Base-by-base conservation (phyloP, 192 early-diverging fungal species). In the Phycomyces blakesleeanus region DNA sequence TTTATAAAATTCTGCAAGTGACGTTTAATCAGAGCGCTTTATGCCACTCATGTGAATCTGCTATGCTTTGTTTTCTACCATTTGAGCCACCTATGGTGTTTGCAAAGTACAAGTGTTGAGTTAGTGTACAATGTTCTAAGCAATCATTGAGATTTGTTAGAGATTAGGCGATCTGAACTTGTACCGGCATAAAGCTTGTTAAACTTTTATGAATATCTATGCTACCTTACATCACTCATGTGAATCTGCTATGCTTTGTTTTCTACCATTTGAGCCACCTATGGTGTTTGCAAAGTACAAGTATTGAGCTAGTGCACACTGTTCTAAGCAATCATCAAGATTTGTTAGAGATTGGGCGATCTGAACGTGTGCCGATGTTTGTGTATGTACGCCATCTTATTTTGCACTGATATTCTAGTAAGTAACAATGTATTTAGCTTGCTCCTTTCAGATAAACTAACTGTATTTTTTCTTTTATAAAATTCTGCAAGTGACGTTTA, bases 21-120 rank as follows among this genome's bases (percentile, higher is more conserved):
- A 51, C 20, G 20, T 51, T 18, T 21, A 51, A 24, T 51, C 20
- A 10, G 24, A 51, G 50, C 24, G 50, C 50, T 51, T 51, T 51
- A 51, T 51, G 50, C 50, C 50, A 24, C 50, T 51, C 50, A 24
- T 51, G 50, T 51, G 24, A 51, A 51, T 51, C 50, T 51, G 50
- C 50, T 51, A 18, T 51, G 50, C 50, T 34, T 51, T 51, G 8
- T 51, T 51, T 51, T 51, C 18, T 51, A 51, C 50, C 50, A 51
- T 51, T 24, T 34, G 50, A 51, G 50, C 50, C 50, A 21, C 50
- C 20, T 51, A 51, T 51, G 50, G 50, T 51, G 50, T 51, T 51
- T 24, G 24, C 7, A 51, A 51, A 51, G 50, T 51, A 51, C 50
- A 18, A 51, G 50, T 51, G 6, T 51, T 51, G 50, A 20, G 50